These are phyloP conservation scores for Hyaloperonospora arabidopsidis DNA, from an alignment of 352 stramenopile genomes.

Conservation along the genomic window DNA sequence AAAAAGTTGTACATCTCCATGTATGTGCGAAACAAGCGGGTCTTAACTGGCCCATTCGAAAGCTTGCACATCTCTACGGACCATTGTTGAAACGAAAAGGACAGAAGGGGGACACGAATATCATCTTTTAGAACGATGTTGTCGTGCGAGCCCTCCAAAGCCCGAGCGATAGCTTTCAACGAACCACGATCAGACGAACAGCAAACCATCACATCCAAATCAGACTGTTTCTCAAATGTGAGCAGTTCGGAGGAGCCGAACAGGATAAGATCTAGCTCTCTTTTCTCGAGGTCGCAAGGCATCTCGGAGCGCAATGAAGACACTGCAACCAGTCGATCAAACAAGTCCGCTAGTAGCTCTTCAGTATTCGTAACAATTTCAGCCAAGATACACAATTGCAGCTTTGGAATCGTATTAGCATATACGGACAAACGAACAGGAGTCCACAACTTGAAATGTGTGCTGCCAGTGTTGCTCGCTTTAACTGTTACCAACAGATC, in stretches of 20 bases:
- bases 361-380: slow-evolving; percentile 45
- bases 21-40: slow-evolving; percentile 57
- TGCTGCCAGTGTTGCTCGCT: slow-evolving; percentile 7
- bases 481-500: slow-evolving; percentile 46
- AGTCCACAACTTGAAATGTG: slow-evolving; percentile 21
- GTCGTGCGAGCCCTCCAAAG: slow-evolving; percentile 23
- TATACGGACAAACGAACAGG: slow-evolving; percentile 21
- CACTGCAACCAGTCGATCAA: slow-evolving; percentile 58
- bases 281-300: slow-evolving; percentile 31
- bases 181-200: slow-evolving; percentile 15
- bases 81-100: slow-evolving; percentile 59
- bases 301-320: slow-evolving; percentile 36
- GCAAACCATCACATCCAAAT: slow-evolving; percentile 58
- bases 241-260: slow-evolving; percentile 67
- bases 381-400: slow-evolving; percentile 54
- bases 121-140: slow-evolving; percentile 39
- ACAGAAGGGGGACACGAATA: slow-evolving; percentile 54
- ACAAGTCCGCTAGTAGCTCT: slow-evolving; percentile 45
- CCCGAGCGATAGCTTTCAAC: slow-evolving; percentile 29
- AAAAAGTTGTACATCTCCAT: slow-evolving; percentile 63
- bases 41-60: slow-evolving; percentile 62
- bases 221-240: slow-evolving; percentile 70
- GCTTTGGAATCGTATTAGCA: slow-evolving; percentile 35
- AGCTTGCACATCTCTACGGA: slow-evolving; percentile 52
- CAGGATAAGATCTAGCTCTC: slow-evolving; percentile 40